A percentile compares a stretch with the other conserved stretches of the same genome.
Evolutionary conservation across 148 eudicot genomes (phyloP).

Genomic region (Rhododendron molle): DNA sequence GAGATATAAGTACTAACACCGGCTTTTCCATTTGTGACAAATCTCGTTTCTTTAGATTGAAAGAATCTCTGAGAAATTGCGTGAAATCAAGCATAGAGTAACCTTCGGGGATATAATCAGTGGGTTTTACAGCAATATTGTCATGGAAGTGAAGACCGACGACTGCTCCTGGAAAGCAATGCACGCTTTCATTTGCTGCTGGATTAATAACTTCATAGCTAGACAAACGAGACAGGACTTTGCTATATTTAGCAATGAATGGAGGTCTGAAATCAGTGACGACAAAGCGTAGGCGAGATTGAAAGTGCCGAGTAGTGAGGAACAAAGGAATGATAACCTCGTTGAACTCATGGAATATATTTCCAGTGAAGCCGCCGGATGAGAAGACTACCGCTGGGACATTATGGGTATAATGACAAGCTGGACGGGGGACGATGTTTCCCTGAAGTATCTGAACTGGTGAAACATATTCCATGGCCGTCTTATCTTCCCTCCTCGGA

Average conservation of each 20-base stretch:
- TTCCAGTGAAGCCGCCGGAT: constrained; percentile 48
- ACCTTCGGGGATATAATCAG: constrained; percentile 27
- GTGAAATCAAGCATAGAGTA: constrained; percentile 34
- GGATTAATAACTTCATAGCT: constrained; percentile 29
- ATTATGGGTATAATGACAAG: constrained; percentile 43
- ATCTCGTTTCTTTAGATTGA: constrained; percentile 17
- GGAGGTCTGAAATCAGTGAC: constrained; percentile 33
- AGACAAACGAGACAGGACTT: constrained; percentile 34
- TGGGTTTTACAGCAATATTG: constrained; percentile 26
- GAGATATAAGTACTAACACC: constrained; percentile 36
- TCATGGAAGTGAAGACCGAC: constrained; percentile 49
- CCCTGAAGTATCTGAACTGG: constrained; percentile 46
- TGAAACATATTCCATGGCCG: constrained; percentile 15
- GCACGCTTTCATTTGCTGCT: constrained; percentile 26
- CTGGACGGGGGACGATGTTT: constrained; percentile 21
- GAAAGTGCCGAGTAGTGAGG: constrained; percentile 41
- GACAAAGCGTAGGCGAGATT: constrained; percentile 30
- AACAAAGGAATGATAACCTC: constrained; percentile 57
- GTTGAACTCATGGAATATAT: constrained; percentile 51
- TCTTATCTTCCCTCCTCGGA: background rate
- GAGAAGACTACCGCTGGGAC: constrained; percentile 59
- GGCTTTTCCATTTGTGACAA: constrained; percentile 16
- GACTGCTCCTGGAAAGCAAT: constrained; percentile 56
- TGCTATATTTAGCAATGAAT: constrained; percentile 30
- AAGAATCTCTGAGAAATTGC: constrained; percentile 28